Evolutionary conservation across 441 rosid species (phyloP).

Genomic region (Erodium trifolium): DNA sequence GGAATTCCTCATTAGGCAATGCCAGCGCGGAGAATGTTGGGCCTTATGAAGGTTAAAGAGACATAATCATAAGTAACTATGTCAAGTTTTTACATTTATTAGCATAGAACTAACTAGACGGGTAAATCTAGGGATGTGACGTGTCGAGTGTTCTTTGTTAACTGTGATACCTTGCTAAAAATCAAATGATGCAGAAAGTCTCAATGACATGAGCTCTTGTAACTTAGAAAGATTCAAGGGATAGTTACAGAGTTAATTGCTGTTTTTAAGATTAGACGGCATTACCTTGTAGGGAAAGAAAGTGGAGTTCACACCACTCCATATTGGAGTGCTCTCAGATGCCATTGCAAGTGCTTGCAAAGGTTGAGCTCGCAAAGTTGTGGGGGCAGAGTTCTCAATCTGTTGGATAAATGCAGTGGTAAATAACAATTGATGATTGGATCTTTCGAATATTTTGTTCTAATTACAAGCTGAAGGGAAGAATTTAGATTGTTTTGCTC

Average conservation of each 20-base stretch:
- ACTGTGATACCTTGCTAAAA: background rate
- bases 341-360: too few relatives aligned
- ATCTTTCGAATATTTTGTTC: too few relatives aligned
- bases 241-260: background rate
- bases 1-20: background rate
- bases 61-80: background rate
- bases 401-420: constrained; percentile 15
- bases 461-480: background rate
- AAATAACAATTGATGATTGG: constrained; percentile 2
- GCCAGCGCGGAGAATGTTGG: background rate
- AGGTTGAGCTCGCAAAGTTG: constrained; percentile 19
- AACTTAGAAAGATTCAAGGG: background rate
- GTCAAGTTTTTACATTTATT: background rate
- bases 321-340: constrained; percentile 8
- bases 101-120: background rate
- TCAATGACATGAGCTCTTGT: too few relatives aligned
- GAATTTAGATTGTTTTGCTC: background rate
- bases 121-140: background rate
- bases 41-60: background rate
- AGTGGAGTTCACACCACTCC: constrained; percentile 23
- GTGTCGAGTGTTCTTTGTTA: background rate
- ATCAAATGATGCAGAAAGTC: background rate
- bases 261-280: background rate
- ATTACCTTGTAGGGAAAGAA: constrained; percentile 36
- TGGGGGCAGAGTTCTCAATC: constrained; percentile 25